A percentile compares a stretch with the other conserved stretches of the same genome.
Conservation (phyloP, 106 monocot species). For the Platanthera zijinensis region DNA sequence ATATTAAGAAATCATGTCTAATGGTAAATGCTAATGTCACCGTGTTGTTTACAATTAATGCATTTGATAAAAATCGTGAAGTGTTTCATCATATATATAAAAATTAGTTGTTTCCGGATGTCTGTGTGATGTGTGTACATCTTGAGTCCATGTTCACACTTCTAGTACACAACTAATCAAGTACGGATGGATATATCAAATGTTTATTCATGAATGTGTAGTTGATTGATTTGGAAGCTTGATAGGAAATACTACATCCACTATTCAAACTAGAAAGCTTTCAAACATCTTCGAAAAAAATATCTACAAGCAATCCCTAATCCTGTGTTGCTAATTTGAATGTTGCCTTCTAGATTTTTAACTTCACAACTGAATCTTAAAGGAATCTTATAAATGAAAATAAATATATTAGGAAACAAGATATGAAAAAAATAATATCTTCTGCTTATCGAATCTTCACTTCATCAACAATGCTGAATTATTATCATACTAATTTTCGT, state of each 20-base stretch:
- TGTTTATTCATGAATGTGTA: neutral
- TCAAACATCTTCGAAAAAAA: too few species aligned
- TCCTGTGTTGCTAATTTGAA: neutral
- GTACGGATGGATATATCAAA: neutral
- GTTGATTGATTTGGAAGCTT: neutral
- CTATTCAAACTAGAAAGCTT: too few species aligned
- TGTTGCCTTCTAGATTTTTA: neutral
- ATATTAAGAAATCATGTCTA: too few species aligned
- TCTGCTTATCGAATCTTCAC: neutral
- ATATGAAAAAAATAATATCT: neutral
- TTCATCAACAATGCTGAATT: neutral
- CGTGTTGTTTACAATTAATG: too few species aligned
- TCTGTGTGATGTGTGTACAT: too few species aligned
- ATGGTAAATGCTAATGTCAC: too few species aligned
- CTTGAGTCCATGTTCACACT: neutral
- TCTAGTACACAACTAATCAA: neutral
- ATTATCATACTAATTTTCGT: neutral
- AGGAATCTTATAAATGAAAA: neutral
- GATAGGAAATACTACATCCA: neutral
- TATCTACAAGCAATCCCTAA: neutral
- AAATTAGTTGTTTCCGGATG: too few species aligned
- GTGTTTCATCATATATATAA: too few species aligned
- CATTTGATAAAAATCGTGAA: too few species aligned
- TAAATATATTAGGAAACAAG: neutral
- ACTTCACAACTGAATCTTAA: neutral